Percentiles rank a stretch among this genome's conserved stretches.
Conservation (phyloP, 2,329 filamentous ascomycete species). For the Verticillium alfalfae region DNA sequence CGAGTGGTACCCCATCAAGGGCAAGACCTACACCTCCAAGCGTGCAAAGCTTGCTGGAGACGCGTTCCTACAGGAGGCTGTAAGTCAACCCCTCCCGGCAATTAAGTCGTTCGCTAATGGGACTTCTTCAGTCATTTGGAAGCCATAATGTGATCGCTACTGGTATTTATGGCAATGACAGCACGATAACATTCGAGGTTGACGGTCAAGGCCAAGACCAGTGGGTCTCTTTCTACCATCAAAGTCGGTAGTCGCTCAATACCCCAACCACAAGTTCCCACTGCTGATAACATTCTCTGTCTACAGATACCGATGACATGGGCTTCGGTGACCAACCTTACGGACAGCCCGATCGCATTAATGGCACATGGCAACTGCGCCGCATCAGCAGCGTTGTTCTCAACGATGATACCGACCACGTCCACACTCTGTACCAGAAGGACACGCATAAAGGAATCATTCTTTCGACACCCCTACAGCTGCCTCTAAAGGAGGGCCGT, state of each 20-base stretch:
- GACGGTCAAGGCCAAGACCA: too few relatives aligned
- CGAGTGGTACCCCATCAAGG: slow-evolving; percentile 36
- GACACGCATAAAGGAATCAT: slow-evolving; percentile 54
- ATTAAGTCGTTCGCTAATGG: too few relatives aligned
- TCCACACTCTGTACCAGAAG: slow-evolving; percentile 48
- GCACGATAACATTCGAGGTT: slow-evolving; percentile 36
- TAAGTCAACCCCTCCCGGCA: slow-evolving; percentile 3
- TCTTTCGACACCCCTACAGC: slow-evolving; percentile 48
- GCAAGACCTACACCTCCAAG: slow-evolving; percentile 37
- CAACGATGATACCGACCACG: slow-evolving; percentile 36
- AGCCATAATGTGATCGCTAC: slow-evolving; percentile 37
- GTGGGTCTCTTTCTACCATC: too few relatives aligned
- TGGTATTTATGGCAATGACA: slow-evolving; percentile 44
- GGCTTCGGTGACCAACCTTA: too few relatives aligned
- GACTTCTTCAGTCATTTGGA: slow-evolving; percentile 28
- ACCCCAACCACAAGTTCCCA: too few relatives aligned
- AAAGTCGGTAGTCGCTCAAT: too few relatives aligned
- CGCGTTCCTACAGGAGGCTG: slow-evolving; percentile 43
- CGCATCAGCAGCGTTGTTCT: slow-evolving; percentile 56
- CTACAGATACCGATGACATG: too few relatives aligned
- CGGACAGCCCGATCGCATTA: slow-evolving; percentile 31
- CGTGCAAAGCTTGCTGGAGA: slow-evolving; percentile 34
- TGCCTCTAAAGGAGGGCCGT: slow-evolving; percentile 46
- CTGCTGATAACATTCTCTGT: too few relatives aligned
- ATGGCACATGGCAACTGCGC: slow-evolving; percentile 53